A percentile compares a stretch with the other conserved stretches of the same genome.
Conservation (phyloP, 495 filamentous ascomycete species). For the Clavariopsis aquatica region DNA sequence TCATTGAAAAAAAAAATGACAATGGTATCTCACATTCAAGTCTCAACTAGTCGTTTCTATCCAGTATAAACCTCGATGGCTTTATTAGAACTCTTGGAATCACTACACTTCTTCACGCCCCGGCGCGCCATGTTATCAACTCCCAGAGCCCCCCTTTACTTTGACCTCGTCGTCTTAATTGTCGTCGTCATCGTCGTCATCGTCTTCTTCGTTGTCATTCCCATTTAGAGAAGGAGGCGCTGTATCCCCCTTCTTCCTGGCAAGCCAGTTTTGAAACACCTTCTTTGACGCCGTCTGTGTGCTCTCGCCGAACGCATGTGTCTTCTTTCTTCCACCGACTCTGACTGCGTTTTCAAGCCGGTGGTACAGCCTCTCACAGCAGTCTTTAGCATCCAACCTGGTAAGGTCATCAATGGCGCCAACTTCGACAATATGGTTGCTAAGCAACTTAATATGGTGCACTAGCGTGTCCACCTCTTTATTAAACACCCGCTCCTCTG, state of each 20-base stretch:
- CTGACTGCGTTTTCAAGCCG: constrained; percentile 70
- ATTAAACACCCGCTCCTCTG: constrained; percentile 62
- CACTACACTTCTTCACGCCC: too few relatives aligned
- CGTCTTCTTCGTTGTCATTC: neutral
- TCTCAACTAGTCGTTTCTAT: too few relatives aligned
- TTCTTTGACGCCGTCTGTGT: constrained; percentile 12
- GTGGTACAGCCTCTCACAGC: constrained; percentile 69
- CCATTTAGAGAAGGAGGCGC: neutral
- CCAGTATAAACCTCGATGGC: too few relatives aligned
- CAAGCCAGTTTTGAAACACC: neutral
- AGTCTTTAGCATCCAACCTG: constrained; percentile 71
- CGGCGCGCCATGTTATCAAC: too few relatives aligned
- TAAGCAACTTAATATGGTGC: constrained; percentile 63
- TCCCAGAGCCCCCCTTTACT: neutral
- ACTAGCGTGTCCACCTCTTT: constrained; percentile 66
- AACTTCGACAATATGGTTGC: constrained; percentile 69
- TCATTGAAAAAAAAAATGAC: too few relatives aligned
- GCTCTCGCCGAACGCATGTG: constrained; percentile 55
- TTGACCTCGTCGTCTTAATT: neutral
- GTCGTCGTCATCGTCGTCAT: neutral
- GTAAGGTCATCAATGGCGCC: constrained; percentile 67
- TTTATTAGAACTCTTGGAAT: too few relatives aligned
- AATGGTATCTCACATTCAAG: too few relatives aligned
- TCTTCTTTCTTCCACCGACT: constrained; percentile 62
- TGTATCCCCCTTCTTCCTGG: neutral